phyloP scores from a whole-genome alignment of 768 basidiomycete species.

The Sutorius australiensis region DNA sequence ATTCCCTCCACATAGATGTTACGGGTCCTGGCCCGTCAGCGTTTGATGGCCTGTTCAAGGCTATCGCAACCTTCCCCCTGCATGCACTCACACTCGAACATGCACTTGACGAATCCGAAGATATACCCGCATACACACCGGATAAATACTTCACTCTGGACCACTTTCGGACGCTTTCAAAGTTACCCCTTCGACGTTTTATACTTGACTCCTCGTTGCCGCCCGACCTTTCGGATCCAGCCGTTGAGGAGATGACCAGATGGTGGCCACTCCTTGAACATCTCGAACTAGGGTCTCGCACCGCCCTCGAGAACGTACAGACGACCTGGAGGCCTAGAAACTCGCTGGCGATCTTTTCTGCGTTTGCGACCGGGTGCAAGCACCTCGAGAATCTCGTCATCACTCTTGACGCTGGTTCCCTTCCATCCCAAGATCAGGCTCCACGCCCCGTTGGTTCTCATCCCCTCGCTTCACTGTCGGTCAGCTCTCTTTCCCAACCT shows the following conservation, averaged over 20 bases:
- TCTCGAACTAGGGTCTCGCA: slow-evolving; percentile 39
- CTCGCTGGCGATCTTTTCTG: slow-evolving; percentile 16
- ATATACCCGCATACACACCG: slow-evolving; percentile 18
- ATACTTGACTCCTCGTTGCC: slow-evolving; percentile 40
- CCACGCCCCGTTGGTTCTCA: not conserved
- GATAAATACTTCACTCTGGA: slow-evolving; percentile 25
- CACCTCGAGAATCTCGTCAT: slow-evolving; percentile 18
- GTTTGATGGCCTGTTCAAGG: slow-evolving; percentile 36
- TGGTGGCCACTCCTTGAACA: slow-evolving; percentile 46
- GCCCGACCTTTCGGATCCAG: slow-evolving; percentile 36
- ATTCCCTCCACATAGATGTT: slow-evolving; percentile 38
- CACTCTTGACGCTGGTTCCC: slow-evolving; percentile 10
- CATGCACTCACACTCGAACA: slow-evolving; percentile 42
- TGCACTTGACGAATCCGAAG: slow-evolving; percentile 31
- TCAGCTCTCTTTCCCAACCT: slow-evolving; percentile 32
- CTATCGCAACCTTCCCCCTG: slow-evolving; percentile 33
- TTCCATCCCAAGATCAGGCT: not conserved
- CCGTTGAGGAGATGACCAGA: slow-evolving; percentile 34
- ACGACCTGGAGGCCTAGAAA: slow-evolving; percentile 16
- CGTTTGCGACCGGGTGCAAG: slow-evolving; percentile 17
- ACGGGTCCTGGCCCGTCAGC: slow-evolving; percentile 25
- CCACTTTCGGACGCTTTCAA: slow-evolving; percentile 34
- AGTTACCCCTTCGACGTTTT: slow-evolving; percentile 34
- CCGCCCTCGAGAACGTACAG: slow-evolving; percentile 23
- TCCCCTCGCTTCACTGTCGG: slow-evolving; percentile 33